Evolutionary conservation across 225 moss, liverwort and hornwort species (phyloP).

Genomic region (Sphagnum tenellum): DNA sequence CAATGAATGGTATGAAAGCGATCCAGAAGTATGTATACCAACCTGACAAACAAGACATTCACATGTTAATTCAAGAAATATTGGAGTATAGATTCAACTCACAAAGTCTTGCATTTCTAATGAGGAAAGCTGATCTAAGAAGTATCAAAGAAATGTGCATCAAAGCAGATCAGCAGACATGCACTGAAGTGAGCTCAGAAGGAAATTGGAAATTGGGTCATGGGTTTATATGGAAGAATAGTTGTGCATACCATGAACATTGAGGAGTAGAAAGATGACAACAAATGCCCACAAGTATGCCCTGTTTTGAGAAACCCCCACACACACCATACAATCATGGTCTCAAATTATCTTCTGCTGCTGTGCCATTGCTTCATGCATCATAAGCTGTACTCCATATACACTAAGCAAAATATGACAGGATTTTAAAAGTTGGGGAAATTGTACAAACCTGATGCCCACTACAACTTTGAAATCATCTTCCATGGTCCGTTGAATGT

Average conservation of each 20-base stretch:
- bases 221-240: too few species aligned
- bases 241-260: conserved; percentile 36
- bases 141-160: too few species aligned
- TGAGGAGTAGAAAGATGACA: conserved; percentile 55
- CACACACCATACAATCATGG: too few species aligned
- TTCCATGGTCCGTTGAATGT: conserved; percentile 60
- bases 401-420: too few species aligned
- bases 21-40: conserved; percentile 67
- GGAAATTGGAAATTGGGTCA: not conserved
- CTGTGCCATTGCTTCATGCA: too few species aligned
- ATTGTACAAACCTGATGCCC: conserved; percentile 41
- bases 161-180: too few species aligned
- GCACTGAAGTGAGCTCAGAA: conserved; percentile 4
- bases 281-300: conserved; percentile 53
- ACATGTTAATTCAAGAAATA: not conserved
- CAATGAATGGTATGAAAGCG: conserved; percentile 41
- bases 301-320: conserved; percentile 11
- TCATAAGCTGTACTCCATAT: too few species aligned
- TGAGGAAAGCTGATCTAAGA: too few species aligned
- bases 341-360: too few species aligned
- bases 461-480: conserved; percentile 71
- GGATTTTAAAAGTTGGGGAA: too few species aligned
- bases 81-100: not conserved
- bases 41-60: conserved; percentile 8
- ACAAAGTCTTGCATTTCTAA: not conserved